Conservation (phyloP, 73 alveolate genomes). For the Paramecium pentaurelia region DNA sequence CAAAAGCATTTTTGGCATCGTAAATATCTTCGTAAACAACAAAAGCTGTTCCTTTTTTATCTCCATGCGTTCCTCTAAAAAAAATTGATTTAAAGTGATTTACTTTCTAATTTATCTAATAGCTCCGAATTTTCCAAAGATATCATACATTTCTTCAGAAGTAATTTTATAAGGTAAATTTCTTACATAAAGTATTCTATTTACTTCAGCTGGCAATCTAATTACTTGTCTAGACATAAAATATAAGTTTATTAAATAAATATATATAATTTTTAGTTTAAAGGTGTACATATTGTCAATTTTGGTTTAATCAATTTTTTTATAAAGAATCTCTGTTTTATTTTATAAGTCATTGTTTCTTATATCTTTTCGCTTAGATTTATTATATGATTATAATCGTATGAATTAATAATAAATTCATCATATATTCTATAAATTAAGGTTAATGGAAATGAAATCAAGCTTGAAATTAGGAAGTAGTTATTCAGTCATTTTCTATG, state of each 20-base stretch:
- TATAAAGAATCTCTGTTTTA: neutral
- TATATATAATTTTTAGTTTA: neutral
- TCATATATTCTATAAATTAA: neutral
- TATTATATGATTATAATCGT: too few relatives aligned
- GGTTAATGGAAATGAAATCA: neutral
- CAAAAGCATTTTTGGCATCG: constrained; percentile 99
- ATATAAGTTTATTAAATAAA: neutral
- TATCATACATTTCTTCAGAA: constrained; percentile 98
- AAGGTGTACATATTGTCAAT: too few relatives aligned
- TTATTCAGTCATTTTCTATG: neutral
- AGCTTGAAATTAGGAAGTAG: neutral
- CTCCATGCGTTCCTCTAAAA: constrained; percentile 87
- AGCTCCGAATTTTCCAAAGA: constrained; percentile 98
- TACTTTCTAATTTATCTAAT: constrained; percentile 94
- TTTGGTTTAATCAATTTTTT: too few relatives aligned
- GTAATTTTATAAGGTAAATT: constrained; percentile 97
- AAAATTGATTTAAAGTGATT: neutral
- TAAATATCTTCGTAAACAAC: constrained; percentile 96
- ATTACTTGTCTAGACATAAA: constrained; percentile 45
- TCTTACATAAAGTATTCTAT: constrained; percentile 83
- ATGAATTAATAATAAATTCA: neutral
- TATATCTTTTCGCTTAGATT: neutral
- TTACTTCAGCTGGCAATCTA: constrained; percentile 92
- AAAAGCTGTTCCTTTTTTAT: constrained; percentile 97
- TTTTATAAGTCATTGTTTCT: neutral